These are phyloP conservation scores for Ogataea parapolymorpha DNA, from an alignment of 805 yeast species.

Conservation along the genomic window DNA sequence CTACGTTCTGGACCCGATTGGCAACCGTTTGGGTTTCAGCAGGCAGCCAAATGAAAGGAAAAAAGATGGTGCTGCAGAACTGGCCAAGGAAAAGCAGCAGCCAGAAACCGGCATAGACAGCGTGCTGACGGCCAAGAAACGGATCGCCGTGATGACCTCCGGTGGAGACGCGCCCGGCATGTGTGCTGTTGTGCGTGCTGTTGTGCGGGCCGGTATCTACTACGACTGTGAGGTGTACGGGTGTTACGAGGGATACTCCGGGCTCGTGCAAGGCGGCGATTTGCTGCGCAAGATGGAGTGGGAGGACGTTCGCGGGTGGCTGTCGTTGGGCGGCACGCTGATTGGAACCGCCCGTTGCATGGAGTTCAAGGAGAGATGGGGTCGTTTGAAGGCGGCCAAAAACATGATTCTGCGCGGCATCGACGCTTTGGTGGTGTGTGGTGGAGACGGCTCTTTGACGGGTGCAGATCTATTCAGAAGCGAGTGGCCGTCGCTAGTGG, in stretches of 20 bases:
- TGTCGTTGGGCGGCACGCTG: constrained; percentile 89
- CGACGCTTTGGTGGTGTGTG: constrained; percentile 93
- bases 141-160: constrained; percentile 92
- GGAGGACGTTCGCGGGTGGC: constrained; percentile 94
- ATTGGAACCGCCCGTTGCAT: constrained; percentile 95
- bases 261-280: constrained; percentile 81
- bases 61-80: not conserved
- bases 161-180: constrained; percentile 99
- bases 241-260: constrained; percentile 92
- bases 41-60: constrained; percentile 32
- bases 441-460: constrained; percentile 98
- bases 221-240: constrained; percentile 89
- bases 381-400: constrained; percentile 78
- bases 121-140: constrained; percentile 15
- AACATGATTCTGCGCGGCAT: constrained; percentile 85
- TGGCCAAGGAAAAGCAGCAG: not conserved
- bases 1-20: constrained; percentile 61
- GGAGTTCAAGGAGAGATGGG: constrained; percentile 81
- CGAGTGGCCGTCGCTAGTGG: constrained; percentile 89
- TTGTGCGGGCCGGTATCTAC: constrained; percentile 86
- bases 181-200: constrained; percentile 95
- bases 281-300: constrained; percentile 75
- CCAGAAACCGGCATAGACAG: constrained; percentile 7
- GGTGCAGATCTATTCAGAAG: constrained; percentile 94
- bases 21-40: constrained; percentile 56